phyloP scores from a whole-genome alignment of 2,329 filamentous ascomycete species.

The Apiospora saccharicola region DNA sequence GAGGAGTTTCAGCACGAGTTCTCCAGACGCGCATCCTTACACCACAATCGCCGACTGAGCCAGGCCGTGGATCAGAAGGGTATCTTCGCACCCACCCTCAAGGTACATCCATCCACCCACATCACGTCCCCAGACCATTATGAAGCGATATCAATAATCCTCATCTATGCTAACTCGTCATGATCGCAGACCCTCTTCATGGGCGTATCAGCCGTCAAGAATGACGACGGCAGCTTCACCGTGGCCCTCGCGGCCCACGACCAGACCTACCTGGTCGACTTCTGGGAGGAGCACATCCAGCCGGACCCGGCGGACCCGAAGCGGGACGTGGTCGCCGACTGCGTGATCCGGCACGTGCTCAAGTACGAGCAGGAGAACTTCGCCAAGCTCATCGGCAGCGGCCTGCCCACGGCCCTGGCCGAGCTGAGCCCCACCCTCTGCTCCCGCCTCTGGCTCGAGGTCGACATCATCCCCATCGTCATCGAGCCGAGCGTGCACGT shows the following conservation, averaged over 20 bases:
- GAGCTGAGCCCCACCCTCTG: conserved; percentile 70
- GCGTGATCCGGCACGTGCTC: conserved; percentile 63
- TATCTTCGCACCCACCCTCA: conserved; percentile 54
- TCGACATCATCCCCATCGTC: conserved; percentile 78
- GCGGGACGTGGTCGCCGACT: conserved; percentile 60
- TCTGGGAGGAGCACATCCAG: conserved; percentile 66
- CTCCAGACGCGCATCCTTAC: conserved; percentile 51
- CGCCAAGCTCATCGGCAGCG: conserved; percentile 78
- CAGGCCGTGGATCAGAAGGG: conserved; percentile 51
- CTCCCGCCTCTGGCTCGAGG: conserved; percentile 75
- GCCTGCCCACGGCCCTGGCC: conserved; percentile 68
- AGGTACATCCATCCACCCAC: conserved; percentile 42
- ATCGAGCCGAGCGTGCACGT: conserved; percentile 58
- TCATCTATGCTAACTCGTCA: conserved; percentile 26
- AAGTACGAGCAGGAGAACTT: conserved; percentile 70
- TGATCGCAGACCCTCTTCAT: conserved; percentile 63
- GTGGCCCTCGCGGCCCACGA: conserved; percentile 77
- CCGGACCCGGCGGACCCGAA: conserved; percentile 48
- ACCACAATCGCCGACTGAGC: conserved; percentile 57
- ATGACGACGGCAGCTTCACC: conserved; percentile 59
- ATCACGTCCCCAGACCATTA: no score
- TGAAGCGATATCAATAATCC: not conserved
- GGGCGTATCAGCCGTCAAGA: conserved; percentile 65
- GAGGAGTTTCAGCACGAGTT: conserved; percentile 7
- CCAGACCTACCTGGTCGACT: conserved; percentile 77